These are phyloP conservation scores for Zygoascus bituminiphila DNA, from an alignment of 805 yeast genomes.

Conservation along the genomic window DNA sequence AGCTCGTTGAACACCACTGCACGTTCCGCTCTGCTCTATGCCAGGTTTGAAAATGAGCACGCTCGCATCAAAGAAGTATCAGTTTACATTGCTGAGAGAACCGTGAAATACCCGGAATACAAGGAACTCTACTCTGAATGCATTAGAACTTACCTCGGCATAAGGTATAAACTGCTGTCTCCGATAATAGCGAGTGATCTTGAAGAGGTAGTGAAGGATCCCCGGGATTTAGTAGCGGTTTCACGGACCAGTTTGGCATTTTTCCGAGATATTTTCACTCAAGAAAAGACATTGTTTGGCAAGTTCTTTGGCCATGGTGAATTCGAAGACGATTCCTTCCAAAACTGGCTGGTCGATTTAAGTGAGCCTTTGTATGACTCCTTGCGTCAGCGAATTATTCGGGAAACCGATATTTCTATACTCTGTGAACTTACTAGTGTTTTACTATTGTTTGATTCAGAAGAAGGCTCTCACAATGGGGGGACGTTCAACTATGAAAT, in stretches of 20 bases:
- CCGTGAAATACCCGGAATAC: conserved; percentile 42
- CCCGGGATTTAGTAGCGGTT: conserved; percentile 43
- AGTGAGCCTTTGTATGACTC: conserved; percentile 74
- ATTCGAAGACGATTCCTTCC: conserved; percentile 26
- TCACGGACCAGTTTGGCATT: conserved; percentile 56
- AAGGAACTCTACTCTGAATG: conserved; percentile 62
- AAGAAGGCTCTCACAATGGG: conserved; percentile 18
- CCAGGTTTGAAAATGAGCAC: conserved; percentile 47
- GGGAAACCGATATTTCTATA: conserved; percentile 58
- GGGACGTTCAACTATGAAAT: conserved; percentile 10
- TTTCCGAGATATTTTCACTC: conserved; percentile 50
- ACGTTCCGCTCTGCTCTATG: conserved; percentile 57
- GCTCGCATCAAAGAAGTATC: conserved; percentile 32
- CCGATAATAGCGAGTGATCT: conserved; percentile 35
- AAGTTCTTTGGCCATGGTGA: conserved; percentile 31
- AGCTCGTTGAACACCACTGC: conserved; percentile 32
- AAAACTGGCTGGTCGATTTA: conserved; percentile 52
- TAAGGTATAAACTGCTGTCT: conserved; percentile 44
- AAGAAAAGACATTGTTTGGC: conserved; percentile 53
- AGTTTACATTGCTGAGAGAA: conserved; percentile 33
- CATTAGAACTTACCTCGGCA: conserved; percentile 50
- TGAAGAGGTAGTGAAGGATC: conserved; percentile 23
- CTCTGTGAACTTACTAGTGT: conserved; percentile 71
- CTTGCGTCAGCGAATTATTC: conserved; percentile 55
- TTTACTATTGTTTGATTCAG: conserved; percentile 39